Evolutionary conservation across 371 early-diverging fungal species (phyloP).

Genomic region (Syncephalis plumigaleata): DNA sequence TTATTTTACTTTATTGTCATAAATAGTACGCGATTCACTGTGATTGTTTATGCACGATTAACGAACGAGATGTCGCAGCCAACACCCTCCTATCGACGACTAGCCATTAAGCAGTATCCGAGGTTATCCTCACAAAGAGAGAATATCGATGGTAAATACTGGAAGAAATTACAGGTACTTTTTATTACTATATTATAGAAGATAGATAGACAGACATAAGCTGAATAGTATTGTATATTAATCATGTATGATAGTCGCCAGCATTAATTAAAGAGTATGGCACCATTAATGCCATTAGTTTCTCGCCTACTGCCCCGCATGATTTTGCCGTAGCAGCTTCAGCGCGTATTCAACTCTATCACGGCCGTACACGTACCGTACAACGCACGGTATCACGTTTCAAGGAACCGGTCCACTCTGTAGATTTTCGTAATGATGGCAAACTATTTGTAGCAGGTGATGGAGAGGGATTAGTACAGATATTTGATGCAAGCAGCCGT

Average conservation of each 20-base stretch:
- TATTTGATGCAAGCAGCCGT: slow-evolving; percentile 58
- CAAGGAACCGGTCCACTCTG: slow-evolving; percentile 70
- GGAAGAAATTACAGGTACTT: slow-evolving; percentile 1
- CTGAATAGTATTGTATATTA: neutral
- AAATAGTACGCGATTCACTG: too few species aligned
- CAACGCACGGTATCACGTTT: slow-evolving; percentile 84
- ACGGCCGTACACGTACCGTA: slow-evolving; percentile 52
- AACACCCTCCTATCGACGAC: neutral
- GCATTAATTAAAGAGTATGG: slow-evolving; percentile 76
- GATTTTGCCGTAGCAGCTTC: slow-evolving; percentile 83
- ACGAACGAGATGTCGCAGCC: too few species aligned
- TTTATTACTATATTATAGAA: neutral
- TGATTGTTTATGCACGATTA: too few species aligned
- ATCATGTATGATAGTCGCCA: slow-evolving; percentile 64
- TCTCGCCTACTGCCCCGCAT: slow-evolving; percentile 66
- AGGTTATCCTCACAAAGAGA: neutral
- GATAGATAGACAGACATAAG: neutral
- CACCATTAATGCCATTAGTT: slow-evolving; percentile 65
- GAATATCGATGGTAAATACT: neutral
- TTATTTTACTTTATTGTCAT: too few species aligned
- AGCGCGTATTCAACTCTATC: slow-evolving; percentile 81
- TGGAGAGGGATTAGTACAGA: slow-evolving; percentile 71
- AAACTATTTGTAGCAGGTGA: slow-evolving; percentile 87
- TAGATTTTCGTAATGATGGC: slow-evolving; percentile 68
- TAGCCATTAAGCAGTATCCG: neutral